Evolutionary conservation across 805 yeast species (phyloP).

Genomic region (Wickerhamomyces kurtzmanii): DNA sequence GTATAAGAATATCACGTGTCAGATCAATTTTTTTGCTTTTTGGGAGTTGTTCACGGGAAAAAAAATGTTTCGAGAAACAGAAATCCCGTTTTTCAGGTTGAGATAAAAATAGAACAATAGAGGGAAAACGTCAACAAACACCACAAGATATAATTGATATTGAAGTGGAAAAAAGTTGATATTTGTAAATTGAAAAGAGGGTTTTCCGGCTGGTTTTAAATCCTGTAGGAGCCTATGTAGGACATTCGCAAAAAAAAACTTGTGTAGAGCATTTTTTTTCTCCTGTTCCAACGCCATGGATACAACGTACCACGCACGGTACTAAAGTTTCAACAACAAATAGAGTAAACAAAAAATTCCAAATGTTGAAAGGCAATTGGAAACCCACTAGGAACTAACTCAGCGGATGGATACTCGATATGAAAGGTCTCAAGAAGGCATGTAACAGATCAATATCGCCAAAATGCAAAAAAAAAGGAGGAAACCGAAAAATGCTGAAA

Average conservation of each 20-base stretch:
- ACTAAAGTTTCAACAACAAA: not conserved
- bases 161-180: too few species aligned
- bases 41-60: not conserved
- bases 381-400: not conserved
- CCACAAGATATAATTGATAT: too few species aligned
- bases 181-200: not conserved
- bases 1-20: not conserved
- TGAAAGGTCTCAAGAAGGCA: constrained; percentile 1
- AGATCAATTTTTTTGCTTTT: not conserved
- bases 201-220: too few species aligned
- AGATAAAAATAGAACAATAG: not conserved
- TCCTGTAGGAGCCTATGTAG: too few species aligned
- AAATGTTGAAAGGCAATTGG: not conserved
- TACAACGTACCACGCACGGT: constrained; percentile 1
- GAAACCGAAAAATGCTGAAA: not conserved
- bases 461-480: not conserved
- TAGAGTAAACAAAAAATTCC: not conserved
- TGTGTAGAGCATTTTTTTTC: constrained; percentile 1
- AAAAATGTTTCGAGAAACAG: not conserved
- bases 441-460: not conserved
- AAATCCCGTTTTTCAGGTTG: not conserved
- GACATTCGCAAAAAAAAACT: not conserved
- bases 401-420: constrained; percentile 4
- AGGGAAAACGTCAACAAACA: too few species aligned
- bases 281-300: constrained; percentile 1